Conservation (phyloP, 768 basidiomycete genomes). For the Lactarius sanguifluus region DNA sequence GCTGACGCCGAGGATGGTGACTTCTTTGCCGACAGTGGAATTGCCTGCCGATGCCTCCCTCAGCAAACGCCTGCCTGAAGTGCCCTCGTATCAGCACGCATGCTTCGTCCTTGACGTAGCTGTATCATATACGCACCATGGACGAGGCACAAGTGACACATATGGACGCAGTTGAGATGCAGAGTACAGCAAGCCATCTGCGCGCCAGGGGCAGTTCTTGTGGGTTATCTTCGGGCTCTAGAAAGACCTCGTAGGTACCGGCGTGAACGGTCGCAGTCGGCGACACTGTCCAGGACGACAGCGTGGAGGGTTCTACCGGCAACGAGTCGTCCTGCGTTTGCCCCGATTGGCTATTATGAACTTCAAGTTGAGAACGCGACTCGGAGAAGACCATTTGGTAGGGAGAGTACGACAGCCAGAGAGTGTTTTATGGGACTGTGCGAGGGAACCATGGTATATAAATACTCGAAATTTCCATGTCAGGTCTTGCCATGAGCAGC, state of each 20-base stretch:
- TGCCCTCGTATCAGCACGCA: background rate
- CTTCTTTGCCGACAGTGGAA: conserved; percentile 41
- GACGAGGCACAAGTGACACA: conserved; percentile 34
- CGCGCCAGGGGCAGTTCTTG: conserved; percentile 26
- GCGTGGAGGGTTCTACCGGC: background rate
- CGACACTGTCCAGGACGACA: background rate
- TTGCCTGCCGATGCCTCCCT: conserved; percentile 39
- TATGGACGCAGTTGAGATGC: conserved; percentile 29
- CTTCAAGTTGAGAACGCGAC: background rate
- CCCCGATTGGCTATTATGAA: background rate
- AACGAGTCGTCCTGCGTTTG: conserved; percentile 7
- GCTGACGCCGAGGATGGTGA: conserved; percentile 43
- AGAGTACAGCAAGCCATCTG: conserved; percentile 31
- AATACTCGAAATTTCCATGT: background rate
- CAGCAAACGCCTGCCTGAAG: conserved; percentile 39
- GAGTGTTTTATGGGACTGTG: background rate
- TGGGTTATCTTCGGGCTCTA: conserved; percentile 30
- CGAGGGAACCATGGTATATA: background rate
- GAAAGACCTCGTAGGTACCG: conserved; percentile 24
- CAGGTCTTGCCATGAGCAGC: background rate
- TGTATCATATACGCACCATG: conserved; percentile 23
- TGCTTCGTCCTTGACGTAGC: background rate
- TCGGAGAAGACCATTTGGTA: background rate
- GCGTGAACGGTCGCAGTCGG: background rate
- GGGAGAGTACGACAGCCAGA: background rate